phyloP scores from a whole-genome alignment of 2,329 filamentous ascomycete genomes.

The Magnaporthales sp. region DNA sequence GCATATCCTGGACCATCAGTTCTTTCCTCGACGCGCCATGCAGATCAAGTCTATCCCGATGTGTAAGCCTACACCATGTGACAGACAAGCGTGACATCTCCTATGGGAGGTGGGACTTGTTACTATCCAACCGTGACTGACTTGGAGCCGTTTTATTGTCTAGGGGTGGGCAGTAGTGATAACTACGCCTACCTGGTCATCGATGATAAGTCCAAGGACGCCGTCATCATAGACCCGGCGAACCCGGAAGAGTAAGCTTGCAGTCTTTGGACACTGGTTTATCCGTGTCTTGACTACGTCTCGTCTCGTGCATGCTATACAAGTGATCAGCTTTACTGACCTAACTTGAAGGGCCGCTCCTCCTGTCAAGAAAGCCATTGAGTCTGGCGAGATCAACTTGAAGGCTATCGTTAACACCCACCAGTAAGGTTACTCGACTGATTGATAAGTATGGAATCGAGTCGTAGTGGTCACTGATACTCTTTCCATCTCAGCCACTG shows the following conservation, averaged over 20 bases:
- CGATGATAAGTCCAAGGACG: slow-evolving; percentile 70
- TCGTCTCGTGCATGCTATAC: not conserved
- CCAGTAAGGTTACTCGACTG: slow-evolving; percentile 59
- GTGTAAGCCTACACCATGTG: slow-evolving; percentile 48
- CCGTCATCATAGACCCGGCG: slow-evolving; percentile 72
- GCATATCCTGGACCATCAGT: slow-evolving; percentile 17
- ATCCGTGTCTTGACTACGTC: too few relatives aligned
- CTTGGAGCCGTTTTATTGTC: not conserved
- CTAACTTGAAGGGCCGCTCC: slow-evolving; percentile 42
- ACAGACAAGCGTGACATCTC: not conserved
- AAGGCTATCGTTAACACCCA: slow-evolving; percentile 93
- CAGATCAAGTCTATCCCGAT: slow-evolving; percentile 84
- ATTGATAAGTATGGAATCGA: not conserved
- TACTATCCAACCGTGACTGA: not conserved
- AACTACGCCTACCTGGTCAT: slow-evolving; percentile 82
- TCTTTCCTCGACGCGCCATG: slow-evolving; percentile 47
- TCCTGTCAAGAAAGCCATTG: slow-evolving; percentile 63
- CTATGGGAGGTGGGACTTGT: not conserved
- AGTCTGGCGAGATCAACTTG: slow-evolving; percentile 67
- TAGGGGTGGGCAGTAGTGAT: slow-evolving; percentile 69
- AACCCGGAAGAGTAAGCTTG: slow-evolving; percentile 64
- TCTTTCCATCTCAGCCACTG: slow-evolving; percentile 54
- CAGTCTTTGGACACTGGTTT: not conserved
- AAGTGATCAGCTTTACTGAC: not conserved
- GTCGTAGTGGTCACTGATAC: not conserved